Evolutionary conservation across 805 yeast species (phyloP), one percentile per base, ranked within the genome.

Genomic region (Lachancea kluyveri): DNA sequence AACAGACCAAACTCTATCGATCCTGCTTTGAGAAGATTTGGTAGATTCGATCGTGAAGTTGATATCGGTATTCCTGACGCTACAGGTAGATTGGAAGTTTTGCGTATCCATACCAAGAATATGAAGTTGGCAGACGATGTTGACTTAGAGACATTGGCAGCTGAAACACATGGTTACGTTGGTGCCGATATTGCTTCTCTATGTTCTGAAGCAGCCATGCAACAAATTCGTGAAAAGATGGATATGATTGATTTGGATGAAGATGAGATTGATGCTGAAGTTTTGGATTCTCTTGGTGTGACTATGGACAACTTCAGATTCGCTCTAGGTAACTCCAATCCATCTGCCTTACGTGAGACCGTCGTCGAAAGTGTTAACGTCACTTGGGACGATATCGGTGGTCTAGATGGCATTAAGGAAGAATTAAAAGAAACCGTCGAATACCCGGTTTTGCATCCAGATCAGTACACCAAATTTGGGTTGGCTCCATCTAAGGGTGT

Each of bases 161-260:
- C 94, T 16, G 98, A 92, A 67, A 92, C 98, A 22, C 99, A 94
- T 59, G 99, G 99, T 69, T 92, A 88, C 56, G 99, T 92, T 39
- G 99, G 99, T 70, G 95, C 96, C 30, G 99, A 92, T 75, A 70
- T 92, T 52, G 98, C 98, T 2, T 88, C 97, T 6, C 71, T 92
- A 55, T 92, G 98, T 72, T 87, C 96, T n/a, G 99, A 94, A 68
- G 98, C 98, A 44, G 99, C 98, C 38, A 92, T 92, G 98, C 98
- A 92, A 72, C 98, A 94, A 70, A 92, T 92, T 56, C 85, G 98
- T 67, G 99, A 92, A 67, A 92, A 92, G 77, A 88, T 92, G 96
- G 98, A 92, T 55, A 70, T 92, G 45, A 92, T 94, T 49, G 97
- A 90, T 55, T 70, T 88, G 48, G 96, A 88, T 41, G 95, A 87